Conservation (phyloP, 352 stramenopile species). For the Peronosclerospora sorghi region DNA sequence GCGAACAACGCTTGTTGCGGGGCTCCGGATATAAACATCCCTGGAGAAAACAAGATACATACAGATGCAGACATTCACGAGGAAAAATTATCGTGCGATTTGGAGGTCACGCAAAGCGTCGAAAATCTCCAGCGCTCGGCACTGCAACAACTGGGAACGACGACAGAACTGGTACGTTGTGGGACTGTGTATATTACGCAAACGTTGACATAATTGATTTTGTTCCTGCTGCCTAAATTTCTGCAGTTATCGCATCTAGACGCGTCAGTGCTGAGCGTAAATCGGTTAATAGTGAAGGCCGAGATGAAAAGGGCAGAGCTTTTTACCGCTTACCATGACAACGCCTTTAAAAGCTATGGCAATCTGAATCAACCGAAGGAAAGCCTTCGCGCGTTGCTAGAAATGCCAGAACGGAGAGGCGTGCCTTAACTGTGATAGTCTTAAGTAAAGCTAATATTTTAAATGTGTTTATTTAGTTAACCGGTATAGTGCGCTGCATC, state of each 20-base stretch:
- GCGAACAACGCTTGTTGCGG: background rate
- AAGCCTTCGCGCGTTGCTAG: conserved; percentile 45
- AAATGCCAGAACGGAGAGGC: conserved; percentile 12
- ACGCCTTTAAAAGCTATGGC: conserved; percentile 66
- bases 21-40: background rate
- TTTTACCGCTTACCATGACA: conserved; percentile 63
- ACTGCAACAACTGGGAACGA: conserved; percentile 32
- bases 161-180: conserved; percentile 27
- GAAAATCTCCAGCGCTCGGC: conserved; percentile 34
- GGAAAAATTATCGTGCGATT: conserved; percentile 18
- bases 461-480: background rate
- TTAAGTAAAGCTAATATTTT: conserved; percentile 9
- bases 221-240: background rate
- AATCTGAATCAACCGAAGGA: conserved; percentile 59
- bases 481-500: no score
- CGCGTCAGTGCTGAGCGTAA: conserved; percentile 51
- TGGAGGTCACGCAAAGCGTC: conserved; percentile 36
- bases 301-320: conserved; percentile 60
- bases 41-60: background rate
- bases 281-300: conserved; percentile 50
- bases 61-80: conserved; percentile 5
- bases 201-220: background rate
- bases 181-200: background rate
- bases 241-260: conserved; percentile 42
- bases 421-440: conserved; percentile 8